Conservation (phyloP, 2,329 filamentous ascomycete species). For the Tolypocladium tundrense region DNA sequence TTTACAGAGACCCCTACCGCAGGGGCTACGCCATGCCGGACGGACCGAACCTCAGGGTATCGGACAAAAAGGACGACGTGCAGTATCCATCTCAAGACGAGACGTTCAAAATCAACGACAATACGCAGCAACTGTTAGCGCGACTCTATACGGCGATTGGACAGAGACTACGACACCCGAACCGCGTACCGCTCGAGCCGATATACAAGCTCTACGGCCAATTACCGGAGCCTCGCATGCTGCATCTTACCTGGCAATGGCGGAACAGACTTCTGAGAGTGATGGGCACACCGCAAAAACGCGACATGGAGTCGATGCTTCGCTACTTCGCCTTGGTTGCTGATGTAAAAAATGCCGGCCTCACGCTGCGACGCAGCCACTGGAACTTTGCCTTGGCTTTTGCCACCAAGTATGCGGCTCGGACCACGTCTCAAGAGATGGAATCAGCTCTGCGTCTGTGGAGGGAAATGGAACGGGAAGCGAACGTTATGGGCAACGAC, state of each 20-base stretch:
- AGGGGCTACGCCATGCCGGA: slow-evolving; percentile 42
- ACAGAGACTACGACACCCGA: slow-evolving; percentile 30
- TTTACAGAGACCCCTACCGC: slow-evolving; percentile 42
- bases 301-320: slow-evolving; percentile 54
- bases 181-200: slow-evolving; percentile 26
- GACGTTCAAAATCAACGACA: slow-evolving; percentile 21
- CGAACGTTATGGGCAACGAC: slow-evolving; percentile 52
- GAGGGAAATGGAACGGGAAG: slow-evolving; percentile 77
- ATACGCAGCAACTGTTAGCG: slow-evolving; percentile 23
- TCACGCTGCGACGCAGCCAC: slow-evolving; percentile 56
- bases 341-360: slow-evolving; percentile 66
- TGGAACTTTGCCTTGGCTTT: slow-evolving; percentile 83
- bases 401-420: slow-evolving; percentile 59
- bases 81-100: slow-evolving; percentile 34
- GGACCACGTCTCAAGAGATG: slow-evolving; percentile 46
- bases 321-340: slow-evolving; percentile 76
- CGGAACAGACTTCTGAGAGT: slow-evolving; percentile 57
- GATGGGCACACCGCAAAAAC: slow-evolving; percentile 53
- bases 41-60: slow-evolving; percentile 37
- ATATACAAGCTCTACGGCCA: slow-evolving; percentile 40
- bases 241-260: slow-evolving; percentile 36
- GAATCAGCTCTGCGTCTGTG: slow-evolving; percentile 63
- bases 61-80: slow-evolving; percentile 38
- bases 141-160: slow-evolving; percentile 31
- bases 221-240: slow-evolving; percentile 42